Percentiles rank a stretch among this genome's conserved stretches.
These are phyloP conservation scores for Tympanopsis confertula DNA, from an alignment of 2,329 filamentous ascomycete species.

Conservation along the genomic window DNA sequence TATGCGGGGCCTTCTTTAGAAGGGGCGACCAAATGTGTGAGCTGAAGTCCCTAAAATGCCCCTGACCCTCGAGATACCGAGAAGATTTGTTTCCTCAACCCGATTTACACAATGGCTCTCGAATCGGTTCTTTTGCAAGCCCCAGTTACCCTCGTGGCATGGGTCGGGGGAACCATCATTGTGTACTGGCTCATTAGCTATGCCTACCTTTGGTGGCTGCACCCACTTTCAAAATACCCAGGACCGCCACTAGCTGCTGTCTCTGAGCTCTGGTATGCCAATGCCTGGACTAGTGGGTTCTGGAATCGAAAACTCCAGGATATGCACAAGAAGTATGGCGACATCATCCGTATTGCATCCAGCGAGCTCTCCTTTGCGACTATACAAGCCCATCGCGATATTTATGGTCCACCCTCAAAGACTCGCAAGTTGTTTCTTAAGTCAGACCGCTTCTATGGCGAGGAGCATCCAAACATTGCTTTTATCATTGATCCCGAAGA, in stretches of 20 bases:
- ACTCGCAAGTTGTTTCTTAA: conserved; percentile 8
- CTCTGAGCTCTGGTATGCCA: conserved; percentile 8
- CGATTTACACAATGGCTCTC: too few relatives aligned
- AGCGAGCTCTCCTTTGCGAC: conserved; percentile 9
- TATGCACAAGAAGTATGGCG: conserved; percentile 6
- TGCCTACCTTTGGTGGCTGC: conserved; percentile 7
- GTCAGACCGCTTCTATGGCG: conserved; percentile 7
- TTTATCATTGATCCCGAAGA: conserved; percentile 9
- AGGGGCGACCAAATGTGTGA: too few relatives aligned
- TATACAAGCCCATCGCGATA: conserved; percentile 5
- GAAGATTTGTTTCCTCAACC: too few relatives aligned
- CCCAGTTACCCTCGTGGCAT: too few relatives aligned
- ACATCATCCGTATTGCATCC: conserved; percentile 8
- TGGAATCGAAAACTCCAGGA: conserved; percentile 5
- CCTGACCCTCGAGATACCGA: too few relatives aligned
- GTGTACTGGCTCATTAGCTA: conserved; percentile 3
- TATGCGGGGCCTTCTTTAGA: too few relatives aligned
- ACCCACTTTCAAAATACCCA: conserved; percentile 9
- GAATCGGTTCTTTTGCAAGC: too few relatives aligned
- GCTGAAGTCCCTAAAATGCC: too few relatives aligned
- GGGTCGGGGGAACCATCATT: too few relatives aligned
- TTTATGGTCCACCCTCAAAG: conserved; percentile 8
- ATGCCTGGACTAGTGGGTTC: conserved; percentile 3
- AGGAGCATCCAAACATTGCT: conserved; percentile 6
- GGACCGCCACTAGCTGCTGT: conserved; percentile 8